These are phyloP conservation scores for Balamuthia mandrillaris DNA, from an alignment of 208 protist species.

Conservation along the genomic window DNA sequence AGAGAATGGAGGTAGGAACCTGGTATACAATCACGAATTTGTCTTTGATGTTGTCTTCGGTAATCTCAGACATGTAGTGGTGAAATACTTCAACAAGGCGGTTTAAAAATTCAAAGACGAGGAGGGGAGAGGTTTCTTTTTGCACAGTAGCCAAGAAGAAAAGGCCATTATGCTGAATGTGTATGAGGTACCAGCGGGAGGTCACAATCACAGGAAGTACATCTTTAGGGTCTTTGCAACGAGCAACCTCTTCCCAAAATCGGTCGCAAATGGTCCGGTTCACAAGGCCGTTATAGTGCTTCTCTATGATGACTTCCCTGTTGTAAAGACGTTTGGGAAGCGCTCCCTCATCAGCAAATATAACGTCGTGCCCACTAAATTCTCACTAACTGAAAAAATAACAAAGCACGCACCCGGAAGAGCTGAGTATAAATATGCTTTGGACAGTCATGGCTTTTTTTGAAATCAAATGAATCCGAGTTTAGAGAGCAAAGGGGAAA, in stretches of 20 bases:
- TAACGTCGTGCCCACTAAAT: too few relatives aligned
- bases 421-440: too few relatives aligned
- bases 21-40: conserved; percentile 71
- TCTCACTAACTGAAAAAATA: too few relatives aligned
- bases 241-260: conserved; percentile 57
- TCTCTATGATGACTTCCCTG: conserved; percentile 62
- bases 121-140: conserved; percentile 53
- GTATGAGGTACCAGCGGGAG: conserved; percentile 51
- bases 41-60: conserved; percentile 55
- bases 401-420: too few relatives aligned
- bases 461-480: too few relatives aligned
- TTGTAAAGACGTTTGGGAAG: too few relatives aligned
- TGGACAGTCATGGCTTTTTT: too few relatives aligned
- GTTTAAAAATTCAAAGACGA: conserved; percentile 70
- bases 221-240: conserved; percentile 7
- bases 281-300: conserved; percentile 60
- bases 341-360: too few relatives aligned
- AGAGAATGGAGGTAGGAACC: not conserved
- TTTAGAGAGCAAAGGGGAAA: too few relatives aligned
- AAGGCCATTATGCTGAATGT: conserved; percentile 40
- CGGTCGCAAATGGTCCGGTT: conserved; percentile 53
- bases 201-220: conserved; percentile 43
- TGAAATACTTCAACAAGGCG: conserved; percentile 67
- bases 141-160: conserved; percentile 50
- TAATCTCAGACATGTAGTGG: conserved; percentile 65